phyloP scores from a whole-genome alignment of 2,329 filamentous ascomycete genomes.

The Colletotrichum horii region DNA sequence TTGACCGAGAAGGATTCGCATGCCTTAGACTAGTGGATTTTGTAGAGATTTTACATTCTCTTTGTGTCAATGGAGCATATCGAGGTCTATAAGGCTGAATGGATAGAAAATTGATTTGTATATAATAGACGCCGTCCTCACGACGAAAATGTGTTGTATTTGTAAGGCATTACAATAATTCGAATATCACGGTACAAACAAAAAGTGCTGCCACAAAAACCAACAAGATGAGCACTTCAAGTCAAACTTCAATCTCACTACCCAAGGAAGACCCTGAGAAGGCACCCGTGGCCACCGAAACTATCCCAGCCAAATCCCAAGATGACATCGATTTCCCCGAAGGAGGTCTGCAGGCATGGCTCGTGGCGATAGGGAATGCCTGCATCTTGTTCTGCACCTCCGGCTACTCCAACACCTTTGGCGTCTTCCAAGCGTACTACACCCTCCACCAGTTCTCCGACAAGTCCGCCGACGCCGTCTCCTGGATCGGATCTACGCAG shows the following conservation, averaged over 20 bases:
- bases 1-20: neutral
- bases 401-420: slow-evolving; percentile 49
- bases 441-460: slow-evolving; percentile 36
- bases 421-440: slow-evolving; percentile 51
- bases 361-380: slow-evolving; percentile 39
- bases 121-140: neutral
- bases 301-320: neutral
- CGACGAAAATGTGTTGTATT: neutral
- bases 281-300: neutral
- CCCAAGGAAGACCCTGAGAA: neutral
- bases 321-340: slow-evolving; percentile 28
- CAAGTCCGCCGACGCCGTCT: slow-evolving; percentile 35
- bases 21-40: neutral
- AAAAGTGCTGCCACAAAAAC: accelerated
- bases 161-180: neutral
- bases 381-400: slow-evolving; percentile 43
- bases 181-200: accelerated
- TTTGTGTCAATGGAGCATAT: neutral
- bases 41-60: neutral
- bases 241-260: neutral
- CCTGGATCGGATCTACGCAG: slow-evolving; percentile 48
- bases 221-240: neutral
- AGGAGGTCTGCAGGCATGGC: slow-evolving; percentile 42
- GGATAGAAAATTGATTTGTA: neutral
- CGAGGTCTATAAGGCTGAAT: neutral